These are phyloP conservation scores for Penicillium digitatum DNA, from an alignment of 2,329 filamentous ascomycete species.

Conservation along the genomic window DNA sequence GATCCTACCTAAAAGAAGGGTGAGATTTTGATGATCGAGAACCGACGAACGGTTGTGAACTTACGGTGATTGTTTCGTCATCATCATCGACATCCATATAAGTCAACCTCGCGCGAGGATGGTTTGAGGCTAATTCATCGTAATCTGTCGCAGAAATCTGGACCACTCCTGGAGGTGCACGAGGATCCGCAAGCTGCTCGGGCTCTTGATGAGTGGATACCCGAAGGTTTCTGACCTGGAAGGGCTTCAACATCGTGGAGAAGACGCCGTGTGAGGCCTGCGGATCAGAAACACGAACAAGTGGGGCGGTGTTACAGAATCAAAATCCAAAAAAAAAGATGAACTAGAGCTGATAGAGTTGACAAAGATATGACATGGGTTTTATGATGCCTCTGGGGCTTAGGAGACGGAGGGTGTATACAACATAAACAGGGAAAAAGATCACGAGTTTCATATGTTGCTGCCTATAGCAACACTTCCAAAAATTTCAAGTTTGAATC, in stretches of 20 bases:
- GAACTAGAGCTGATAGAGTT: conserved; percentile 3
- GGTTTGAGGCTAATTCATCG: conserved; percentile 38
- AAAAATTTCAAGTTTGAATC: not conserved
- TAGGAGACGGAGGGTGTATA: not conserved
- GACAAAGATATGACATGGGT: not conserved
- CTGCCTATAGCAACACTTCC: conserved; percentile 13
- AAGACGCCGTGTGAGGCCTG: conserved; percentile 4
- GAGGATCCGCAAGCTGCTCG: conserved; percentile 1
- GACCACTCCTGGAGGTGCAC: conserved; percentile 32
- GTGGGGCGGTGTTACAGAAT: conserved; percentile 13
- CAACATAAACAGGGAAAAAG: not conserved
- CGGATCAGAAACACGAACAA: not conserved
- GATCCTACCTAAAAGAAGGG: conserved; percentile 41
- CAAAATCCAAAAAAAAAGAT: not conserved
- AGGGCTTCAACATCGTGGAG: conserved; percentile 39
- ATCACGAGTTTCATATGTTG: conserved; percentile 9
- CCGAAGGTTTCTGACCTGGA: conserved; percentile 40
- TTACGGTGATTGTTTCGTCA: conserved; percentile 46
- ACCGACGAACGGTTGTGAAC: conserved; percentile 6
- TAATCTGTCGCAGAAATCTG: conserved; percentile 43
- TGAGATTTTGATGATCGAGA: conserved; percentile 11
- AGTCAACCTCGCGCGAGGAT: conserved; percentile 42
- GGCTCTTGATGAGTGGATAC: conserved; percentile 7
- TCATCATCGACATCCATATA: conserved; percentile 49
- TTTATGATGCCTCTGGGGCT: conserved; percentile 11